Evolutionary conservation across 1,284 basidiomycete species (phyloP), one percentile per base, ranked within the genome.

Genomic region (Ustilago lituana): DNA sequence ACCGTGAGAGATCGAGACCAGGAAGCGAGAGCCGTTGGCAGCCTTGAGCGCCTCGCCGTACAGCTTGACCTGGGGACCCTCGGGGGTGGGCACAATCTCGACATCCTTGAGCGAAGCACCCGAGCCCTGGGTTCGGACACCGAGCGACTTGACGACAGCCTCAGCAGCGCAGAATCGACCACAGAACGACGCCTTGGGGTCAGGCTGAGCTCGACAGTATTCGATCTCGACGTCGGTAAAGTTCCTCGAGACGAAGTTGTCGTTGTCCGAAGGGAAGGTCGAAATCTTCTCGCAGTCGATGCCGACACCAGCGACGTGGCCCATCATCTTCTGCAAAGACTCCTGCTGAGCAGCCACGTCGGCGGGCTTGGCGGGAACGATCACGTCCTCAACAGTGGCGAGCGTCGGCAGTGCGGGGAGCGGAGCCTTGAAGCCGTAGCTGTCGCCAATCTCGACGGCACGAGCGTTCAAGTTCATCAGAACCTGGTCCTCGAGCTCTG

Each of bases 141-240:
- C 91, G 14, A 98, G 87, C n/a, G 93, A 91, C 85, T 98, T 98
- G 89, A 98, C 97, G 49, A 94, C 91, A 11, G 94, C 95, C 83
- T 98, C 96, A 84, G 98, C 98, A 45, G 93, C 94, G 43, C 89
- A 92, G 94, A 96, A 98, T 69, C 94, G 91, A 48, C 92, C 94
- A 33, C 94, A 94, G 82, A 96, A 94, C 9, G 94, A 97, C 4
- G 95, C 91, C 1, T 87, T 84, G 17, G 92, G 89, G 61, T 92
- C 91, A 0, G 96, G 89, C 78, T 97, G 93, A n/a, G 87, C 78
- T 50, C 85, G 86, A 85, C 95, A 98, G 86, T 98, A 97, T 14
- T 86, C 84, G 74, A 90, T 87, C 85, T 98, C 95, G 23, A 87
- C 89, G 12, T 89, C 87, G 20, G 95, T 98, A 84, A 98, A 98